Evolutionary conservation across 495 filamentous ascomycete species (phyloP).

Genomic region (Chaetomium fimeti): DNA sequence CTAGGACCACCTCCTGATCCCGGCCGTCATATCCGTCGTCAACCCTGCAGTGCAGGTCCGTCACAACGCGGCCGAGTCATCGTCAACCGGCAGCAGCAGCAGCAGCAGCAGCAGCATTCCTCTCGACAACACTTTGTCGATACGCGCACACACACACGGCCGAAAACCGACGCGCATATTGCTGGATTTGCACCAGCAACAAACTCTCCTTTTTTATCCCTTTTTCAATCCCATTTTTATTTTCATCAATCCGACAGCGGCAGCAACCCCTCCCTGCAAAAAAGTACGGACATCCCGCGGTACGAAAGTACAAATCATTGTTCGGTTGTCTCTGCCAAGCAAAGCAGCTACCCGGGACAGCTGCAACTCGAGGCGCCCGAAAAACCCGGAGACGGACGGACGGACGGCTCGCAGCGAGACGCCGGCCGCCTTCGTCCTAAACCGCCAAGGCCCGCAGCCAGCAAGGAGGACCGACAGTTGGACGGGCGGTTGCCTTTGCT

Average conservation of each 20-base stretch:
- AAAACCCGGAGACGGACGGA: conserved; percentile 2
- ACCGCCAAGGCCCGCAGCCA: conserved; percentile 13
- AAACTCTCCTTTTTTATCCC: background rate
- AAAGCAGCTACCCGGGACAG: conserved; percentile 15
- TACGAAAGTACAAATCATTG: conserved; percentile 4
- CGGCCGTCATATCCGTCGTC: background rate
- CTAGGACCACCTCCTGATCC: background rate
- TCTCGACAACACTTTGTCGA: background rate
- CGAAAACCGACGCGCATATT: background rate
- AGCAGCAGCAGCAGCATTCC: background rate
- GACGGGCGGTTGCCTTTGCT: conserved; percentile 8
- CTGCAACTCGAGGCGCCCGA: conserved; percentile 14
- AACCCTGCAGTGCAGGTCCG: background rate
- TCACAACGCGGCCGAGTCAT: conserved; percentile 7
- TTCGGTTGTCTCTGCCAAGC: conserved; percentile 15
- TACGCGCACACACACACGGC: no score
- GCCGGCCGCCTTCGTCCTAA: background rate
- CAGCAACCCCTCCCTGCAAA: background rate
- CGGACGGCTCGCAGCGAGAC: conserved; percentile 10
- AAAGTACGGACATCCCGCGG: background rate
- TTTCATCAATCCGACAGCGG: background rate
- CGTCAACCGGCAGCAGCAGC: background rate
- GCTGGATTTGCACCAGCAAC: background rate
- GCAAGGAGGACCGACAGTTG: conserved; percentile 4
- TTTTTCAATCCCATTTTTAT: background rate